These are phyloP conservation scores for Epicoccum nigrum DNA, from an alignment of 2,329 filamentous ascomycete species.

Conservation along the genomic window DNA sequence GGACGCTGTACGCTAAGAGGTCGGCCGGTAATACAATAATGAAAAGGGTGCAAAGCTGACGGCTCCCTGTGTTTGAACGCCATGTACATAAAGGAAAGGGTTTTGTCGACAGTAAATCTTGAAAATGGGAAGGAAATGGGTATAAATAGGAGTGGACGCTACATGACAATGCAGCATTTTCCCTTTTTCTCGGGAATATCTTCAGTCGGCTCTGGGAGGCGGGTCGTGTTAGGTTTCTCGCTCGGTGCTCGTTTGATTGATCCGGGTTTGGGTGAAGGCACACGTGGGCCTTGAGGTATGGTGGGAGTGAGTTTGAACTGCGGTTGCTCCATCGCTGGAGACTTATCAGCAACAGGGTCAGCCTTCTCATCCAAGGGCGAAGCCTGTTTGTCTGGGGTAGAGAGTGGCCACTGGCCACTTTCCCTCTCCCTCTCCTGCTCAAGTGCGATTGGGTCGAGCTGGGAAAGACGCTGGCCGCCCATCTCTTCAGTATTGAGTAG, in stretches of 20 bases:
- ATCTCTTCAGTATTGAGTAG: constrained; percentile 72
- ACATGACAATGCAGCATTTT: constrained; percentile 79
- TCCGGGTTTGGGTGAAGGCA: constrained; percentile 34
- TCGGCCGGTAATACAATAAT: constrained; percentile 22
- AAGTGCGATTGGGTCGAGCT: constrained; percentile 38
- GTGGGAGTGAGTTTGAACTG: constrained; percentile 57
- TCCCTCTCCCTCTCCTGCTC: constrained; percentile 36
- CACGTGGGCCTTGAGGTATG: constrained; percentile 44
- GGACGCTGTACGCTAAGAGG: constrained; percentile 44
- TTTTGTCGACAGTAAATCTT: constrained; percentile 29
- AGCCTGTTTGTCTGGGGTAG: constrained; percentile 38
- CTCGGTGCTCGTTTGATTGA: constrained; percentile 32
- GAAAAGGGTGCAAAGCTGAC: constrained; percentile 17
- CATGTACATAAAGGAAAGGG: constrained; percentile 35
- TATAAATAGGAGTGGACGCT: constrained; percentile 41
- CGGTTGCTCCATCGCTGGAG: constrained; percentile 49
- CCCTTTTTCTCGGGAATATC: constrained; percentile 66
- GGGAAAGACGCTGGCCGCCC: constrained; percentile 38
- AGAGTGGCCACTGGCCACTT: constrained; percentile 44
- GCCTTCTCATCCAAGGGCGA: constrained; percentile 30
- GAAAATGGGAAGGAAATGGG: constrained; percentile 29
- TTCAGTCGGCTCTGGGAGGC: constrained; percentile 61
- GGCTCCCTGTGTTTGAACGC: constrained; percentile 25
- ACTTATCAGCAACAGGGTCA: constrained; percentile 33
- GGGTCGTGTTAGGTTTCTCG: constrained; percentile 51